phyloP scores from a whole-genome alignment of 1,139 yeast species.

The Suhomyces bribrorum region DNA sequence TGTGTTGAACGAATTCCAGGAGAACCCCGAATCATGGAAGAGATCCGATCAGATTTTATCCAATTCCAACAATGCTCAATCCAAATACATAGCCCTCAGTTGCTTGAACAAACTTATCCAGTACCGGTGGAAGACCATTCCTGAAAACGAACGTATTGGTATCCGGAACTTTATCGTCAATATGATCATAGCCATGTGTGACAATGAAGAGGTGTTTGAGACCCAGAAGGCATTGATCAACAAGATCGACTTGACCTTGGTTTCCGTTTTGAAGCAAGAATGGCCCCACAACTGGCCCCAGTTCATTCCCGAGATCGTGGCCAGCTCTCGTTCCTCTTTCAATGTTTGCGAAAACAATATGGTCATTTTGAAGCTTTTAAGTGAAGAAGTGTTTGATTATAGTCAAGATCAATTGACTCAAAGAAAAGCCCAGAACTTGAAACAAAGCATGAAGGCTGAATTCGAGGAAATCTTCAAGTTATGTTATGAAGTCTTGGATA shows the following conservation, averaged over 20 bases:
- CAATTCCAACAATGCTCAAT: conserved; percentile 73
- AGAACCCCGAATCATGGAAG: conserved; percentile 95
- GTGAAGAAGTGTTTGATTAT: conserved; percentile 95
- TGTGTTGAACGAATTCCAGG: conserved; percentile 85
- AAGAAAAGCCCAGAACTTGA: conserved; percentile 83
- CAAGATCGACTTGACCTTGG: conserved; percentile 91
- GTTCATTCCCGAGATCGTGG: conserved; percentile 89
- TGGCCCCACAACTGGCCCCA: conserved; percentile 99
- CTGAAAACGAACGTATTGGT: conserved; percentile 82
- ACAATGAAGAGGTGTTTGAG: conserved; percentile 74
- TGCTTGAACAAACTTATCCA: conserved; percentile 87
- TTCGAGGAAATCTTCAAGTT: conserved; percentile 90
- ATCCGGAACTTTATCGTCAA: conserved; percentile 90
- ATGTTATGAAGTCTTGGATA: conserved; percentile 90
- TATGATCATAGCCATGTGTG: conserved; percentile 91
- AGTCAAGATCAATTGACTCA: conserved; percentile 96
- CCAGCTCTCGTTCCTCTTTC: conserved; percentile 79
- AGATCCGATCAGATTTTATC: conserved; percentile 88
- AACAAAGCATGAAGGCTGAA: conserved; percentile 82
- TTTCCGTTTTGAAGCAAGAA: conserved; percentile 92
- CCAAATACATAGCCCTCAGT: conserved; percentile 89
- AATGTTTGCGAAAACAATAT: conserved; percentile 97
- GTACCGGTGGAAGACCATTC: conserved; percentile 91
- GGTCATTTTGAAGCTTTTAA: conserved; percentile 82
- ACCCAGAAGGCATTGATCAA: conserved; percentile 81